phyloP scores from a whole-genome alignment of 2,329 filamentous ascomycete species.

The Aspergillus glaucus region DNA sequence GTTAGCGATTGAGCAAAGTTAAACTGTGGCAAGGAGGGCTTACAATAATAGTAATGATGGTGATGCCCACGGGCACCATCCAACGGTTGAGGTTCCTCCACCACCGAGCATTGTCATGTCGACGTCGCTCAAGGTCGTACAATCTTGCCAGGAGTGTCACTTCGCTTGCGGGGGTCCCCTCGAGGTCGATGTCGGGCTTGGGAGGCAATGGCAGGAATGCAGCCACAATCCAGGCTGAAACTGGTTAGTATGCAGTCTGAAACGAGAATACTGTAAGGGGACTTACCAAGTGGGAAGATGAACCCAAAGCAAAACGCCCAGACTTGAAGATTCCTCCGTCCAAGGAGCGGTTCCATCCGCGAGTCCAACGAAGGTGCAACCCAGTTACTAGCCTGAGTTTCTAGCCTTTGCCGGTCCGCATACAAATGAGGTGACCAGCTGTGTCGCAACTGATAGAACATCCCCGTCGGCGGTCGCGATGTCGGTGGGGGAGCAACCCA shows the following conservation, averaged over 20 bases:
- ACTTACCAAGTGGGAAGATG: slow-evolving; percentile 64
- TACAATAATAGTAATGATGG: slow-evolving; percentile 51
- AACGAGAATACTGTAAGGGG: not conserved
- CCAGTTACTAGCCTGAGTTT: slow-evolving; percentile 55
- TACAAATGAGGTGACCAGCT: slow-evolving; percentile 70
- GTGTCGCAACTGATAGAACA: slow-evolving; percentile 45
- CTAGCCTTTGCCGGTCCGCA: slow-evolving; percentile 52
- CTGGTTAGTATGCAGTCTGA: not conserved
- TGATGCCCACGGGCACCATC: slow-evolving; percentile 53
- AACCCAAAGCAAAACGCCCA: slow-evolving; percentile 71
- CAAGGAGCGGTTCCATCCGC: slow-evolving; percentile 55
- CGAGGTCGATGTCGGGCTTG: slow-evolving; percentile 45
- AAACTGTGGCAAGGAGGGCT: slow-evolving; percentile 20
- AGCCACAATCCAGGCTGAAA: slow-evolving; percentile 69
- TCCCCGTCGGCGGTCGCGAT: slow-evolving; percentile 22
- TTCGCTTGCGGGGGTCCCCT: slow-evolving; percentile 40
- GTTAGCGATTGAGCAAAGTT: slow-evolving; percentile 1
- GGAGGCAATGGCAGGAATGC: slow-evolving; percentile 66
- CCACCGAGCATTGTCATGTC: slow-evolving; percentile 56
- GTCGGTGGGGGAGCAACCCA: slow-evolving; percentile 31
- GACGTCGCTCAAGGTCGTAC: slow-evolving; percentile 41
- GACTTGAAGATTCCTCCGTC: slow-evolving; percentile 67
- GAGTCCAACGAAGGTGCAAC: slow-evolving; percentile 65
- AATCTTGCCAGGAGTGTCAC: slow-evolving; percentile 41
- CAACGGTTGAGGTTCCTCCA: slow-evolving; percentile 58